Evolutionary conservation across 2,329 filamentous ascomycete species (phyloP), one percentile per base, ranked within the genome.

Genomic region (Trichoderma harzianum): DNA sequence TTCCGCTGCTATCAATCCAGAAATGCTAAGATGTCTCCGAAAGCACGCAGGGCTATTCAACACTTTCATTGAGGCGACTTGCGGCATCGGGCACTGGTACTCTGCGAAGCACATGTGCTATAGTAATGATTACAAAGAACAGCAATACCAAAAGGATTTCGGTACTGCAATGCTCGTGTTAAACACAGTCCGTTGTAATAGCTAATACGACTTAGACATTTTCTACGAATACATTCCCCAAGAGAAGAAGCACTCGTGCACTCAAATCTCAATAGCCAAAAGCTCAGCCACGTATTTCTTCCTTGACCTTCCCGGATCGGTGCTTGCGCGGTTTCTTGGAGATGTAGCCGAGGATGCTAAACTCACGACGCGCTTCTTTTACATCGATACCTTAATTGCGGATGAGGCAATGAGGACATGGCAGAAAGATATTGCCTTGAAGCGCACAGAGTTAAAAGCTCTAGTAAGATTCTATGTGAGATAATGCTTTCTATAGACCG

Each of bases 11-110:
- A 26, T 63, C 60, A 63, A 63, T 18, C 60, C 60, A 7, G 16
- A 34, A 12, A 63, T 63, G 24, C 16, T 63, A 6, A 28, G 24
- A 63, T 63, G 60, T 7, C 60, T 63, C 60, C 60, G 36, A 39
- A 6, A 63, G 16, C 34, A 43, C 34, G 60, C 60, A 10, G 60
- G 60, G 8, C 21, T 63, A 24, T 63, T 63, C 16, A 43, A 63
- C 26, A 63, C 60, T 12, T 63, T 63, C 7, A 63, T 63, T 12
- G 60, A 47, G 24, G 60, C 60, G 4, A 63, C 60, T n/a, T 63
- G 60, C 24, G 60, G 60, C 34, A 63, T 63, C 7, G 60, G 60
- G 11, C 60, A 63, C 60, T 63, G 60, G 60, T 63, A 63, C 21
- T 63, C 60, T 3, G 60, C 60, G 14, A 63, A 63, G 8, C 60